These are phyloP conservation scores for Staphylotrichum longicolle DNA, from an alignment of 495 filamentous ascomycete genomes.

Conservation along the genomic window DNA sequence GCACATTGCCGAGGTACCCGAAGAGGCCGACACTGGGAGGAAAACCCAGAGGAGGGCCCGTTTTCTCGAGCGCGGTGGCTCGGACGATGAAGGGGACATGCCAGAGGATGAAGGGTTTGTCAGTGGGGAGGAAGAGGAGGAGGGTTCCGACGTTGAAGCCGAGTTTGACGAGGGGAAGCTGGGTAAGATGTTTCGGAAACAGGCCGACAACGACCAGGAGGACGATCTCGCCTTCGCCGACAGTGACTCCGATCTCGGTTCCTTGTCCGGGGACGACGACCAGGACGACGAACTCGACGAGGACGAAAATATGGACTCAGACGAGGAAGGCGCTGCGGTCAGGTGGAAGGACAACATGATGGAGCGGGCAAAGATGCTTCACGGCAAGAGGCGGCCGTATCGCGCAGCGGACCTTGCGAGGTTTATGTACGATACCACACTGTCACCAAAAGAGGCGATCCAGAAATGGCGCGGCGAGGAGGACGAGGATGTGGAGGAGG, in stretches of 20 bases:
- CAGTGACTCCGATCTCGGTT: constrained; percentile 92
- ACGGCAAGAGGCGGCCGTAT: constrained; percentile 65
- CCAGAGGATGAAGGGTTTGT: constrained; percentile 59
- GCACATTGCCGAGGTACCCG: constrained; percentile 59
- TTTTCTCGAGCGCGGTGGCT: constrained; percentile 57
- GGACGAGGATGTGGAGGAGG: constrained; percentile 50
- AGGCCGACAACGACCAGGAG: constrained; percentile 44
- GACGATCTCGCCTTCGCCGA: constrained; percentile 85
- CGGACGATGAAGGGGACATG: constrained; percentile 52
- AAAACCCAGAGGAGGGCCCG: constrained; percentile 66
- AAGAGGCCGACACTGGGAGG: constrained; percentile 65
- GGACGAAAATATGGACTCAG: constrained; percentile 49
- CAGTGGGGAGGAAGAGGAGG: constrained; percentile 59
- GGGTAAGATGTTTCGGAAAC: constrained; percentile 53
- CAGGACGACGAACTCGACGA: constrained; percentile 56
- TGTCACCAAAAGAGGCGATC: constrained; percentile 73
- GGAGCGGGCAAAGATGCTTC: constrained; percentile 68
- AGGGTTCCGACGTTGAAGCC: constrained; percentile 52
- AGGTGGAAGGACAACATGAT: constrained; percentile 86
- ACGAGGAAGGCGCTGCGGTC: constrained; percentile 63
- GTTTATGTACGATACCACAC: constrained; percentile 81
- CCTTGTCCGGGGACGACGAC: constrained; percentile 69
- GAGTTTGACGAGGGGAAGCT: constrained; percentile 56
- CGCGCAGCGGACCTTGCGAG: constrained; percentile 76
- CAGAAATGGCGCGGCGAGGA: constrained; percentile 78